A percentile compares a stretch with the other conserved stretches of the same genome.
phyloP scores from a whole-genome alignment of 169 alveolate genomes.

The Plasmodium sp. region DNA sequence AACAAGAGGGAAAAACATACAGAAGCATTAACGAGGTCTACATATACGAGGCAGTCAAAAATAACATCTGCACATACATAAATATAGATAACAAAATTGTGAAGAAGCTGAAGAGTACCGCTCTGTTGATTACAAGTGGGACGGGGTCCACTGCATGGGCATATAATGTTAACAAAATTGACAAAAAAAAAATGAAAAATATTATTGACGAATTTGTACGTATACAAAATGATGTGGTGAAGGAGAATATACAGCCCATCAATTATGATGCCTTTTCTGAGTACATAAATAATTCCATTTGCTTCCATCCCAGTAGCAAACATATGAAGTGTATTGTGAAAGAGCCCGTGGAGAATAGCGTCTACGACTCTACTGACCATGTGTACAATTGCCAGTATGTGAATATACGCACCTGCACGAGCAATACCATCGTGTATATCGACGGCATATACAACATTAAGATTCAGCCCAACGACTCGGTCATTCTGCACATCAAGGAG shows the following conservation, averaged over 20 bases:
- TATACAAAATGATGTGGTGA: constrained; percentile 26
- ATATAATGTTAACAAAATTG: constrained; percentile 84
- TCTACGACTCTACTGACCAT: constrained; percentile 64
- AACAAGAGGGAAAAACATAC: constrained; percentile 26
- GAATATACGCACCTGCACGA: constrained; percentile 48
- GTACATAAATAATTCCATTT: constrained; percentile 77
- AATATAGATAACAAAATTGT: constrained; percentile 79
- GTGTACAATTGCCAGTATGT: constrained; percentile 28
- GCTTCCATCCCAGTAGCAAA: constrained; percentile 76
- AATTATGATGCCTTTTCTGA: constrained; percentile 75
- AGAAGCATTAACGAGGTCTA: constrained; percentile 64
- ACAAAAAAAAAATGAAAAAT: constrained; percentile 75
- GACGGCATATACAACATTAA: constrained; percentile 71
- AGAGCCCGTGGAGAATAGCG: constrained; percentile 77
- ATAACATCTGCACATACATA: constrained; percentile 78
- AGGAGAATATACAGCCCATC: constrained; percentile 48
- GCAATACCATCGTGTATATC: constrained; percentile 62
- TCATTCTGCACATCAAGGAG: constrained; percentile 39
- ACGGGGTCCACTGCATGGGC: constrained; percentile 93
- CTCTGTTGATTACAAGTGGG: constrained; percentile 85
- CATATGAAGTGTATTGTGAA: constrained; percentile 82
- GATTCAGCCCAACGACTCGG: constrained; percentile 52
- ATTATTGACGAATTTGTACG: constrained; percentile 70
- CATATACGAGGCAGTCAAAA: constrained; percentile 55
- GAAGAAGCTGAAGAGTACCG: constrained; percentile 81